Evolutionary conservation across 2,329 filamentous ascomycete genomes (phyloP), one percentile per base, ranked within the genome.

Genomic region (Fusarium mundagurra): DNA sequence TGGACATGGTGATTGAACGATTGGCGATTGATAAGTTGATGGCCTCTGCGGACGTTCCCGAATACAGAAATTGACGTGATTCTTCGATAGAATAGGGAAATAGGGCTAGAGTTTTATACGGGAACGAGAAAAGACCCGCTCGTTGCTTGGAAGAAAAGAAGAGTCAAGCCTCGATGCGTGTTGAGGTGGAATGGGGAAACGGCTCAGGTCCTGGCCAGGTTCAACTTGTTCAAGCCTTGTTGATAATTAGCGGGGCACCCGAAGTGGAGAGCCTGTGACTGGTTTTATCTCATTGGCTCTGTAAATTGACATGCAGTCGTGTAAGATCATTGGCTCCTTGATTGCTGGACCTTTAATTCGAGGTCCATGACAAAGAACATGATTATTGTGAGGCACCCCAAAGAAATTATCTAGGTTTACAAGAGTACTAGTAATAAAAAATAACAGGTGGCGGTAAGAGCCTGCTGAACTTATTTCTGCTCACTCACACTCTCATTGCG

Each of bases 1-100:
- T 76, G 51, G 83, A 81, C 83, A 84, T 85, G 67, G 58, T 27
- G 54, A 63, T 45, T 38, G 24, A 59, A 54, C 17, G 31, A 34
- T 36, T 45, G 24, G 47, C 34, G 31, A 18, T 17, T 45, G 44
- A 41, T 45, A 59, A 55, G 57, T 38, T 27, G 48, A 29, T 55
- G n/a, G 58, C 43, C 36, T 29, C 34, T 43, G 27, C 24, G 17
- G 14, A 20, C 39, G 50, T 38, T 60, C 17, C 38, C n/a, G 36
- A 18, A 24, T 39, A 7, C 39, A 9, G 36, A 31, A 24, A 33
- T 18, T 17, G 31, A 41, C 16, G 17, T 34, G 9, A 17, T 29
- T n/a, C 2, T 45, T 47, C 16, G 17, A 8, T 24, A 14, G 27
- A 20, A 12, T 20, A 22, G 34, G 29, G 5, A 12, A 18, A 20